Evolutionary conservation across 2,329 filamentous ascomycete genomes (phyloP).

Genomic region (Ilyonectria robusta): DNA sequence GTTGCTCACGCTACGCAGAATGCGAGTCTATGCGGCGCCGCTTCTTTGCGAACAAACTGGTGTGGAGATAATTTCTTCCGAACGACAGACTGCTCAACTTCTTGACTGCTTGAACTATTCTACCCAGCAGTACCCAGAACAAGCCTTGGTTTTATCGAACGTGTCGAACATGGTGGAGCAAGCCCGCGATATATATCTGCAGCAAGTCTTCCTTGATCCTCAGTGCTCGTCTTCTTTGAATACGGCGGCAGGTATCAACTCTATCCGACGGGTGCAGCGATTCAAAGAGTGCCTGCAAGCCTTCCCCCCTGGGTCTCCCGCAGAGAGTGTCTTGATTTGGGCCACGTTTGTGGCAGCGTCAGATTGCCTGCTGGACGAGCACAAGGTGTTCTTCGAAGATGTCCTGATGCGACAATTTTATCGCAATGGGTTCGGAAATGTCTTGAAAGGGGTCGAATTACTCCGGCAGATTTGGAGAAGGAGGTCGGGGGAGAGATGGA

Average conservation of each 20-base stretch:
- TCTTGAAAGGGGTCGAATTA: slow-evolving; percentile 41
- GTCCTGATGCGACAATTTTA: slow-evolving; percentile 35
- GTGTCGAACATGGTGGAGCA: slow-evolving; percentile 88
- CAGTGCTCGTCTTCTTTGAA: slow-evolving; percentile 30
- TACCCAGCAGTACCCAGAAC: slow-evolving; percentile 80
- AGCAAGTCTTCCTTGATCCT: slow-evolving; percentile 67
- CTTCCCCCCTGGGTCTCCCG: slow-evolving; percentile 37
- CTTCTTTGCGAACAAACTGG: slow-evolving; percentile 45
- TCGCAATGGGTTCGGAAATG: slow-evolving; percentile 44
- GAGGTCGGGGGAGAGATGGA: slow-evolving; percentile 44
- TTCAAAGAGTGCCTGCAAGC: slow-evolving; percentile 44
- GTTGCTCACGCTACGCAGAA: slow-evolving; percentile 48
- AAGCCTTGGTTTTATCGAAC: slow-evolving; percentile 79
- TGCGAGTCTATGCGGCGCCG: slow-evolving; percentile 44
- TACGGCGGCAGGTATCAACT: slow-evolving; percentile 11
- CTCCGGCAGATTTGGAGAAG: slow-evolving; percentile 44
- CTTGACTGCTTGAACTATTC: slow-evolving; percentile 44
- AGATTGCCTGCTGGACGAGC: slow-evolving; percentile 43
- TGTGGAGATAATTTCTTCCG: slow-evolving; percentile 42
- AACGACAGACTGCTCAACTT: slow-evolving; percentile 35
- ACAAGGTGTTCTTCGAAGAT: slow-evolving; percentile 43
- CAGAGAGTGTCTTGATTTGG: slow-evolving; percentile 47
- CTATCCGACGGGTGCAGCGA: slow-evolving; percentile 39
- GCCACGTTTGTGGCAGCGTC: slow-evolving; percentile 47
- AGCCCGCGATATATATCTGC: slow-evolving; percentile 85